Percentiles rank a stretch among this genome's conserved stretches.
Evolutionary conservation across 2,329 filamentous ascomycete species (phyloP).

Genomic region (Cladophialophora exuberans): DNA sequence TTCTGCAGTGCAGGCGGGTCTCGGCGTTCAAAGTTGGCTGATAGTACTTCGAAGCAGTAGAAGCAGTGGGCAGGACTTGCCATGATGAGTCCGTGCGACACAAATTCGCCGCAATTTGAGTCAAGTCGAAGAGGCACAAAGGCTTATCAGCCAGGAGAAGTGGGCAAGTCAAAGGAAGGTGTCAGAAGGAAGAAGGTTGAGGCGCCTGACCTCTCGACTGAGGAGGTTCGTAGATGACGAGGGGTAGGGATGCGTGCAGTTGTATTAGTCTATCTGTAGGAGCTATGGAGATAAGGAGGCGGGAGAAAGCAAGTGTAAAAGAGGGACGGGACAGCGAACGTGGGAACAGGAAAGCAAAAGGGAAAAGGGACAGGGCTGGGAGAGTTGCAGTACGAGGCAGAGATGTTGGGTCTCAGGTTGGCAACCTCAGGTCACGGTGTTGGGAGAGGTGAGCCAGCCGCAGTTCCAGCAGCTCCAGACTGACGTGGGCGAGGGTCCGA

Average conservation of each 20-base stretch:
- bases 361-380: background rate
- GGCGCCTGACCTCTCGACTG: too few species aligned
- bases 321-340: constrained; percentile 12
- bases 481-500: background rate
- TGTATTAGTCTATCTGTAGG: too few species aligned
- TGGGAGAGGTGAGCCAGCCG: too few species aligned
- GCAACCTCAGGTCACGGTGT: too few species aligned
- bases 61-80: constrained; percentile 84
- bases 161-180: too few species aligned
- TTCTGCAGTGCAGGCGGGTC: constrained; percentile 68
- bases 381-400: background rate
- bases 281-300: background rate
- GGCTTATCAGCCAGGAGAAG: too few species aligned
- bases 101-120: too few species aligned
- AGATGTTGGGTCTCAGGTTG: background rate
- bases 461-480: too few species aligned
- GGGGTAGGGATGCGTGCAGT: too few species aligned
- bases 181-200: too few species aligned
- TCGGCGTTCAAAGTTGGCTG: constrained; percentile 72
- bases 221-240: too few species aligned
- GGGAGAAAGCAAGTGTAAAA: constrained; percentile 12
- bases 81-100: constrained; percentile 59
- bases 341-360: constrained; percentile 5
- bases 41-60: constrained; percentile 88
- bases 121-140: too few species aligned